Conservation (phyloP, 805 yeast genomes). For the Vanderwaltozyma tropicalis region DNA sequence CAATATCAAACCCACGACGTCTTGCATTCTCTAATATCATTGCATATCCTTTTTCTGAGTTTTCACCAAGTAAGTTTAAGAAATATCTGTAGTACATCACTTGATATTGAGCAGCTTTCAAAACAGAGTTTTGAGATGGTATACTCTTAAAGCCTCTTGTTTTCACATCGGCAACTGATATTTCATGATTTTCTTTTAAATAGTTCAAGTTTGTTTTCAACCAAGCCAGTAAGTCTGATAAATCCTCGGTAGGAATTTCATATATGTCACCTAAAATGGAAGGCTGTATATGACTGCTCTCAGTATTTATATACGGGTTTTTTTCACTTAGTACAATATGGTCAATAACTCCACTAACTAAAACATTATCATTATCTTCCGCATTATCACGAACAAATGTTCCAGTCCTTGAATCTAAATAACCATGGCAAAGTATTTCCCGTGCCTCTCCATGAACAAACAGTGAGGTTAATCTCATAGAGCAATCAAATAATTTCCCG, state of each 20-base stretch:
- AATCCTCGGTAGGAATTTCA: too few species aligned
- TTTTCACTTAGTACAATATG: constrained; percentile 27
- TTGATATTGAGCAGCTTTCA: constrained; percentile 45
- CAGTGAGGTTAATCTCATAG: constrained; percentile 34
- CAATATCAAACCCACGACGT: constrained; percentile 39
- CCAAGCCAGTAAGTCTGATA: not conserved
- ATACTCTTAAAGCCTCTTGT: constrained; percentile 38
- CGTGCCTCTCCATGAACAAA: constrained; percentile 42
- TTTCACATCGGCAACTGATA: constrained; percentile 47
- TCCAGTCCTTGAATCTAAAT: constrained; percentile 27
- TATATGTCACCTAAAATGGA: not conserved
- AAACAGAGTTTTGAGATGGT: constrained; percentile 43
- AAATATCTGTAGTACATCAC: constrained; percentile 48
- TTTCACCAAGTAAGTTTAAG: constrained; percentile 30
- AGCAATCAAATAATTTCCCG: constrained; percentile 34
- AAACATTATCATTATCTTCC: constrained; percentile 23
- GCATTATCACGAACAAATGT: constrained; percentile 5
- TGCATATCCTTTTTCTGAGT: constrained; percentile 29
- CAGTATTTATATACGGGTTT: not conserved
- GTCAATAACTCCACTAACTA: constrained; percentile 60
- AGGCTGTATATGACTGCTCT: not conserved
- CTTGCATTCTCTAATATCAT: constrained; percentile 37
- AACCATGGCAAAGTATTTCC: constrained; percentile 50
- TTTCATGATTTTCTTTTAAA: constrained; percentile 7
- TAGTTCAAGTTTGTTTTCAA: not conserved